These are phyloP conservation scores for Aechmea fasciata DNA, from an alignment of 176 grass and related monocot species.

Conservation along the genomic window DNA sequence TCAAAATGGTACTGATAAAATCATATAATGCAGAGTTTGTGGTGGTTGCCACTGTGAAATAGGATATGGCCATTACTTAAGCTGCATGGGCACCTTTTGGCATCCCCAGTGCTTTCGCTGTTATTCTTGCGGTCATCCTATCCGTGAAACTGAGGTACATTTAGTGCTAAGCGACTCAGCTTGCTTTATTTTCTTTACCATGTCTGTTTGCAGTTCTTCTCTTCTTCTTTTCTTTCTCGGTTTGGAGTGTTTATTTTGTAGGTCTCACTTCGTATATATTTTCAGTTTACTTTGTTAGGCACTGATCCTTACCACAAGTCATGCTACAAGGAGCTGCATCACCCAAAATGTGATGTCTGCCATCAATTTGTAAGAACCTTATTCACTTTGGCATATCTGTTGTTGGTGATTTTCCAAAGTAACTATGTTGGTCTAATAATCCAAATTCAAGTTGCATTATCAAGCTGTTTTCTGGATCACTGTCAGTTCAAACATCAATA, in stretches of 20 bases:
- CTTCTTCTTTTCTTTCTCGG: not conserved
- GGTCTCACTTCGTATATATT: conserved; percentile 12
- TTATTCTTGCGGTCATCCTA: conserved; percentile 44
- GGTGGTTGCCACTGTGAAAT: conserved; percentile 80
- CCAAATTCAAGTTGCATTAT: not conserved
- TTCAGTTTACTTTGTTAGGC: conserved; percentile 81
- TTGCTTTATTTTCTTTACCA: conserved; percentile 9
- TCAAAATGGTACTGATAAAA: conserved; percentile 4
- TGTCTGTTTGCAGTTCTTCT: not conserved
- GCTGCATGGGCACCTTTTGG: conserved; percentile 95
- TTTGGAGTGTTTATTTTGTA: conserved; percentile 2
- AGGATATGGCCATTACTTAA: conserved; percentile 87
- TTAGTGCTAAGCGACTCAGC: conserved; percentile 1
- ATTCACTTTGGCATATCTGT: not conserved
- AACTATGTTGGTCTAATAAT: not conserved
- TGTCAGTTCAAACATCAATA: no score
- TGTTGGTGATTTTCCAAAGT: not conserved
- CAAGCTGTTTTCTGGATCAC: no score
- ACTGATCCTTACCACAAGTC: conserved; percentile 64
- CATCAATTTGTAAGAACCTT: conserved; percentile 81
- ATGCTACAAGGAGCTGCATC: conserved; percentile 92
- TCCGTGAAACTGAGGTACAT: conserved; percentile 67
- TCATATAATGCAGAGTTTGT: conserved; percentile 47
- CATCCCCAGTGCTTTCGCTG: conserved; percentile 85
- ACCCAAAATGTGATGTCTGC: conserved; percentile 94